Evolutionary conservation across 1,284 basidiomycete species (phyloP).

Genomic region (Coniferiporia weirii): DNA sequence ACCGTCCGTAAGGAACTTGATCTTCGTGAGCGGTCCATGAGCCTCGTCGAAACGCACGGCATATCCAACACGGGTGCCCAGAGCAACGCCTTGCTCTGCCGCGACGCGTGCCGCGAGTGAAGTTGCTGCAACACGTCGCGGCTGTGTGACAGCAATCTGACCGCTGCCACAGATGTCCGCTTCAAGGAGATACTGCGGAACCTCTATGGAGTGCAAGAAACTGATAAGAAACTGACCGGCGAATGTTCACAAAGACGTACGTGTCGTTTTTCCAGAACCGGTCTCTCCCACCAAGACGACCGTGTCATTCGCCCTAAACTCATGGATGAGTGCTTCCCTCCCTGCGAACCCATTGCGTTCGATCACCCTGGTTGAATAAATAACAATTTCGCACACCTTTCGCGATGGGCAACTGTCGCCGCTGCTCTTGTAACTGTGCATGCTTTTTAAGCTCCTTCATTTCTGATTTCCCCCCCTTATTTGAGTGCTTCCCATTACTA

Average conservation of each 20-base stretch:
- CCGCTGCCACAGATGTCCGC: constrained; percentile 58
- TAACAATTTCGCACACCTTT: constrained; percentile 42
- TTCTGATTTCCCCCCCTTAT: constrained; percentile 6
- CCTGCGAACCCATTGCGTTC: constrained; percentile 41
- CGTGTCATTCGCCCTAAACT: constrained; percentile 78
- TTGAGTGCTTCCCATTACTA: constrained; percentile 21
- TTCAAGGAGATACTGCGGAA: constrained; percentile 86
- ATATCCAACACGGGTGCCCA: constrained; percentile 85
- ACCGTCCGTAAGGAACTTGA: constrained; percentile 97
- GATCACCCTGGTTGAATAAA: constrained; percentile 5
- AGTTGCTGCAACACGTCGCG: constrained; percentile 89
- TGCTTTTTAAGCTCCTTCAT: constrained; percentile 13
- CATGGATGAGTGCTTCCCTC: constrained; percentile 67
- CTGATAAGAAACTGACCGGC: constrained; percentile 17
- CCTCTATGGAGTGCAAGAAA: constrained; percentile 48
- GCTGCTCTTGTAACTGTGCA: constrained; percentile 47
- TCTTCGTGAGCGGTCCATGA: constrained; percentile 62
- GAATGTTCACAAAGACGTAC: constrained; percentile 40
- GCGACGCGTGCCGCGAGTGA: constrained; percentile 89
- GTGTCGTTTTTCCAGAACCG: constrained; percentile 97
- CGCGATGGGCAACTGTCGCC: constrained; percentile 73
- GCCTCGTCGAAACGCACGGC: constrained; percentile 94
- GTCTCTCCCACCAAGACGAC: constrained; percentile 94
- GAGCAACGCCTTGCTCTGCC: constrained; percentile 65
- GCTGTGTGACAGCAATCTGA: constrained; percentile 87